Base-by-base conservation (phyloP, 1,284 basidiomycete species). In the Chondrostereum purpureum region DNA sequence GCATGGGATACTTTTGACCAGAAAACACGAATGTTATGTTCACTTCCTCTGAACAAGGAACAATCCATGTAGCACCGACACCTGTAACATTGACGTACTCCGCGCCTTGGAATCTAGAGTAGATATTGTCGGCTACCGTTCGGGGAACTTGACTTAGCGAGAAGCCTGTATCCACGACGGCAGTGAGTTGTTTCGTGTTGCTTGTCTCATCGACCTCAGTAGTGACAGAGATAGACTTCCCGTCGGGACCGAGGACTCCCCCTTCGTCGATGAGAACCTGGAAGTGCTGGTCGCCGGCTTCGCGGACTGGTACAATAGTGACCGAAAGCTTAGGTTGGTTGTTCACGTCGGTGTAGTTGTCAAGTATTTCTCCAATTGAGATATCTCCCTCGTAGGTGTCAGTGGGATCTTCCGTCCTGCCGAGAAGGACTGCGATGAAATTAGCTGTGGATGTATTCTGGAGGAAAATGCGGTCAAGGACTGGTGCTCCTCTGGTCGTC, bases 141-240 rank as follows among this genome's bases (percentile, higher is more conserved):
- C 80, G 56, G 38, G 79, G 70, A 27, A 83, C 69, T 57, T 84
- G 82, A 14, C 80, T 75, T n/a, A 84, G 61, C 2, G 78, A 73
- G 58, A 82, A 86, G 0, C 83, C 83, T 2, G 78, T 76, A 55
- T 86, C 83, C 43, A 87, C 66, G n/a, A 85, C 65, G 14, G 73
- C 76, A 2, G 73, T 77, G 5, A 75, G 60, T 53, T 74, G 73
- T 14, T 65, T 63, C 24, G 63, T 63, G 44, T 70, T 66, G 13
- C 55, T 50, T 4, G 69, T 64, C 21, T 67, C 56, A 37, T 67
- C 60, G 2, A 80, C 76, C 16, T 58, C 58, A 1, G 73, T 69
- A 5, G 56, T 63, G 37, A 75, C 58, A 5, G 64, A 52, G 23
- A 85, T 75, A 11, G 65, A 51, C 33, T 62, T 53, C 5, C 70